These are phyloP conservation scores for Aphanoascus verrucosus DNA, from an alignment of 2,329 filamentous ascomycete species.

Conservation along the genomic window DNA sequence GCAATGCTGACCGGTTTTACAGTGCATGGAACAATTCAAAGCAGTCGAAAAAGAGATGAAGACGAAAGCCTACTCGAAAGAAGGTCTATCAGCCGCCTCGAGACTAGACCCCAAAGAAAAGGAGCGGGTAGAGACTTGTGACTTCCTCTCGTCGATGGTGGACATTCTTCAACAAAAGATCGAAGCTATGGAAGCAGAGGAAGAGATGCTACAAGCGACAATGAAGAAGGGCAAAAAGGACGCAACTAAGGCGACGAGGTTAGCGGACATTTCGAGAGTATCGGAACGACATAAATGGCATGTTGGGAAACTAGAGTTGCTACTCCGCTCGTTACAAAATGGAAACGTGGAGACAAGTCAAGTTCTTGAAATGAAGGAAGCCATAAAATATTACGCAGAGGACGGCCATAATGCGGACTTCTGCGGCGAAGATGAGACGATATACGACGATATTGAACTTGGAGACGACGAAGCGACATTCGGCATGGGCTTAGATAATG, in stretches of 20 bases:
- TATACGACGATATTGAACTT: constrained; percentile 90
- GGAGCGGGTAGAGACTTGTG: constrained; percentile 76
- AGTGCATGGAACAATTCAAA: constrained; percentile 94
- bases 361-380: constrained; percentile 79
- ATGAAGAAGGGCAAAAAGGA: constrained; percentile 95
- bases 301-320: constrained; percentile 79
- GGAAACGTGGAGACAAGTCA: constrained; percentile 78
- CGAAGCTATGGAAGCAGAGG: constrained; percentile 82
- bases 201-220: constrained; percentile 71
- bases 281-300: constrained; percentile 97
- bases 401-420: constrained; percentile 83
- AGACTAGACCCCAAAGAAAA: constrained; percentile 97
- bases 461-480: constrained; percentile 84
- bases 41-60: constrained; percentile 99
- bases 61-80: constrained; percentile 98
- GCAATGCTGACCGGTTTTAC: constrained; percentile 15
- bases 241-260: constrained; percentile 67
- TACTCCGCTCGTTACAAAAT: constrained; percentile 84
- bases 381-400: constrained; percentile 88
- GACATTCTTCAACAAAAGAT: constrained; percentile 91
- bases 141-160: constrained; percentile 78
- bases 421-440: constrained; percentile 73
- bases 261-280: constrained; percentile 71
- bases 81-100: constrained; percentile 79
- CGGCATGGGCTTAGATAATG: constrained; percentile 68